These are phyloP conservation scores for Xylaria arbuscula DNA, from an alignment of 2,329 filamentous ascomycete species.

Conservation along the genomic window DNA sequence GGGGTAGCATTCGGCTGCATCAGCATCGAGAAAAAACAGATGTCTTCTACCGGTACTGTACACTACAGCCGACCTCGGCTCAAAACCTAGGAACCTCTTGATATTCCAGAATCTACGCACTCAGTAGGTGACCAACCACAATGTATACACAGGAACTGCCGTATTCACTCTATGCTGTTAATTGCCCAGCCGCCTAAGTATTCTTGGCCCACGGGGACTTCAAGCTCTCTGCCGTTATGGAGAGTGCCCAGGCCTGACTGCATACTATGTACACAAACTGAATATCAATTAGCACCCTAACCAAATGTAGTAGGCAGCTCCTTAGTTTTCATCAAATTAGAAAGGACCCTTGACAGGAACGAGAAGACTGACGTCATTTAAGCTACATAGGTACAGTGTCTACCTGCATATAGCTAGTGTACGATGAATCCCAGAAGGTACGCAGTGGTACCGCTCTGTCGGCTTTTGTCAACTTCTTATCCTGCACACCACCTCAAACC, in stretches of 20 bases:
- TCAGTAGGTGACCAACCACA: no score
- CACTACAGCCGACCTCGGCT: constrained; percentile 7
- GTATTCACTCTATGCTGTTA: no score
- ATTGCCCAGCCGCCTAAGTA: no score
- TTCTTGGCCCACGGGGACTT: no score
- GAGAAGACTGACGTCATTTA: constrained; percentile 16
- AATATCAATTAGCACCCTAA: background rate
- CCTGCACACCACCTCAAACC: background rate
- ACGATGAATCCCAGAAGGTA: constrained; percentile 10
- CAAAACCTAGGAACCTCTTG: background rate
- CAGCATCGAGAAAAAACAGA: background rate
- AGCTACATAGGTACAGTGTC: background rate
- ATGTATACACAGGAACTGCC: no score
- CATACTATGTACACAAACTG: no score
- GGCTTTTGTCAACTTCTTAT: background rate
- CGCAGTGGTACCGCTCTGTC: background rate
- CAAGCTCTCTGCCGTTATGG: no score
- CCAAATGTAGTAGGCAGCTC: background rate
- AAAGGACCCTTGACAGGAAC: constrained; percentile 15
- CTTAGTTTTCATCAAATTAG: background rate
- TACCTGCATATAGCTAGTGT: background rate
- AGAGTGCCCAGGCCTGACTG: no score
- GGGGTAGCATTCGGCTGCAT: constrained; percentile 14
- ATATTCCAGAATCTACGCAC: background rate
- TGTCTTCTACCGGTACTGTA: background rate